Evolutionary conservation across 1,139 yeast genomes (phyloP).

Genomic region (Saccharomyces hybrid): DNA sequence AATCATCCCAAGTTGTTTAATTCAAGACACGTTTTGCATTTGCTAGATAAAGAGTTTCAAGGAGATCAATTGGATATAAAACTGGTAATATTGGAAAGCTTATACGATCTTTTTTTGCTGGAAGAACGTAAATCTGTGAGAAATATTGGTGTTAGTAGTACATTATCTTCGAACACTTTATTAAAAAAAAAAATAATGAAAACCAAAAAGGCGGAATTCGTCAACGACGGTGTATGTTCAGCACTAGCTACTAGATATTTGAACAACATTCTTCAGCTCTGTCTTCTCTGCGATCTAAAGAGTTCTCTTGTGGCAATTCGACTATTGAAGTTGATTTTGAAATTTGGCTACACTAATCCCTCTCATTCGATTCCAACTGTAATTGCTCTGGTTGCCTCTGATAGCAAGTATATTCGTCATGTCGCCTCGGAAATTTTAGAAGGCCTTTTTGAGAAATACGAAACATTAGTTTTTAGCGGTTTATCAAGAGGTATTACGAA

Average conservation of each 20-base stretch:
- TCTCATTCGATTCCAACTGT: conserved; percentile 58
- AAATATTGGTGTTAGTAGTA: conserved; percentile 32
- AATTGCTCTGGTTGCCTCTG: conserved; percentile 59
- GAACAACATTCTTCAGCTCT: conserved; percentile 39
- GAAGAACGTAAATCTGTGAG: conserved; percentile 44
- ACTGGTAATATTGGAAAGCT: conserved; percentile 45
- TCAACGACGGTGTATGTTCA: conserved; percentile 63
- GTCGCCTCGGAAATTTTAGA: conserved; percentile 48
- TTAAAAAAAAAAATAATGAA: conserved; percentile 29
- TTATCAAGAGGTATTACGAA: conserved; percentile 56
- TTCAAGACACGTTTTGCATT: conserved; percentile 42
- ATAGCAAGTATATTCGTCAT: conserved; percentile 36
- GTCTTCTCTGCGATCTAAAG: conserved; percentile 40
- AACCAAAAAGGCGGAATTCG: conserved; percentile 33
- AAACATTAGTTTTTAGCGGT: conserved; percentile 58
- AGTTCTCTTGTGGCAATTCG: conserved; percentile 44
- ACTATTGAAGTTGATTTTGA: conserved; percentile 48
- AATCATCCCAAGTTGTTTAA: conserved; percentile 56
- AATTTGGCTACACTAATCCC: conserved; percentile 69
- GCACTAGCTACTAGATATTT: conserved; percentile 61
- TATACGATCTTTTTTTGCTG: conserved; percentile 45
- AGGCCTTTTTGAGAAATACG: conserved; percentile 55
- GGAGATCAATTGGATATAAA: conserved; percentile 35
- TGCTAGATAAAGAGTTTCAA: conserved; percentile 47
- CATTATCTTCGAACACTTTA: conserved; percentile 15